Evolutionary conservation across 2,329 filamentous ascomycete genomes (phyloP).

Genomic region (Claviceps sorghi): DNA sequence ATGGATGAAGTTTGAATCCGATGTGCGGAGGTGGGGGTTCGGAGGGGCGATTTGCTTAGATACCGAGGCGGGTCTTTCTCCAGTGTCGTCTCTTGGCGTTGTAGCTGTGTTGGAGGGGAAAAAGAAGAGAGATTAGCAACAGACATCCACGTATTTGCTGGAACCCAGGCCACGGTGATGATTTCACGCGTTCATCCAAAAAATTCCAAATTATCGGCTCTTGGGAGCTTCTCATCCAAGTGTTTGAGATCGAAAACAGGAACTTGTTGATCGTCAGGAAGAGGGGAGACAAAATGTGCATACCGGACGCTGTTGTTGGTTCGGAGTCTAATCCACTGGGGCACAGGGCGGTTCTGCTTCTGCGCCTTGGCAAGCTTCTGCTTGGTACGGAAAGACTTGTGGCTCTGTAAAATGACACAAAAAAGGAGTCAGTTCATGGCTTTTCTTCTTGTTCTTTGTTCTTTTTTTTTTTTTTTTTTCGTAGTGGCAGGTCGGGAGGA

Average conservation of each 20-base stretch:
- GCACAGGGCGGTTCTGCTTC: constrained; percentile 99
- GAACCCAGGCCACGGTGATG: neutral
- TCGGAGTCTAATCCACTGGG: constrained; percentile 98
- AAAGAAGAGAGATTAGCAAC: constrained; percentile 7
- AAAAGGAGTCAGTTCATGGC: constrained; percentile 3
- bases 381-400: constrained; percentile 99
- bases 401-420: constrained; percentile 48
- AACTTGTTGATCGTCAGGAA: neutral
- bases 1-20: too few relatives aligned
- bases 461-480: neutral
- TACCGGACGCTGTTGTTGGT: constrained; percentile 99
- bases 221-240: neutral
- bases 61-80: constrained; percentile 99
- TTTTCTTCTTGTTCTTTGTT: too few relatives aligned
- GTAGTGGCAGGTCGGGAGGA: neutral
- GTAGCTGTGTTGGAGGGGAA: constrained; percentile 53
- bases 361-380: constrained; percentile 99
- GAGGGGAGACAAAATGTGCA: constrained; percentile 22
- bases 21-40: constrained; percentile 1
- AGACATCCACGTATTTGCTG: neutral
- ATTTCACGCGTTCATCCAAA: neutral
- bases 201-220: neutral
- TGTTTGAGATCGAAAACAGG: neutral
- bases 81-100: constrained; percentile 99
- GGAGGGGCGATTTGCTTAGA: constrained; percentile 53